Conservation (phyloP, 768 basidiomycete species). For the Mycena polygramma region DNA sequence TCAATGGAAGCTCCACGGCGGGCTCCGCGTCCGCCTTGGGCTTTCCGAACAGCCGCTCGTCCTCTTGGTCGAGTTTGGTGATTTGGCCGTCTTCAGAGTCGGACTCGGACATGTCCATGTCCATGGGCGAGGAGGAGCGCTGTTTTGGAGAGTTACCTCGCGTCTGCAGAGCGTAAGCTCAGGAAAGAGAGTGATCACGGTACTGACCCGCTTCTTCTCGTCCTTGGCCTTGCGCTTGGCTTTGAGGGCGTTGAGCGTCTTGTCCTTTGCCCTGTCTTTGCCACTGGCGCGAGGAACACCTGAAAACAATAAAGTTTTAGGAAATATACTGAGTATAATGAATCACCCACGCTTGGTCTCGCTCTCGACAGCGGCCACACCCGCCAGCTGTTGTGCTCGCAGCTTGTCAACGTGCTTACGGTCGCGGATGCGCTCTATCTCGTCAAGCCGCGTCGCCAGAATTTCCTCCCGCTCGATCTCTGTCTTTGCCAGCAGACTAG, state of each 20-base stretch:
- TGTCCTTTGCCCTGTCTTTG: slow-evolving; percentile 85
- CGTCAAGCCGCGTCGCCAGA: slow-evolving; percentile 84
- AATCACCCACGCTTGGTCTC: slow-evolving; percentile 83
- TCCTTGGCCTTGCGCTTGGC: slow-evolving; percentile 90
- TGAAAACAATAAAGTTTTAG: background rate
- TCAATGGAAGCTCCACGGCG: slow-evolving; percentile 60
- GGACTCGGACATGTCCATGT: slow-evolving; percentile 84
- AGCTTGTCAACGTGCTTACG: slow-evolving; percentile 58
- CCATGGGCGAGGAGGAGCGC: slow-evolving; percentile 84
- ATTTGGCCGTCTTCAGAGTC: slow-evolving; percentile 90
- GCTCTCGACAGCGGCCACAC: slow-evolving; percentile 57
- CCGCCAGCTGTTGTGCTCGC: slow-evolving; percentile 72
- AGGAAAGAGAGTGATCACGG: too few relatives aligned
- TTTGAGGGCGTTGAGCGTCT: slow-evolving; percentile 87
- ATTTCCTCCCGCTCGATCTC: slow-evolving; percentile 94
- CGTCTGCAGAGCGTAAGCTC: slow-evolving; percentile 48
- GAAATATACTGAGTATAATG: slow-evolving; percentile 56
- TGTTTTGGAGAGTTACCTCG: slow-evolving; percentile 69
- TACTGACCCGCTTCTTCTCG: slow-evolving; percentile 84
- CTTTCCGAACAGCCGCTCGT: slow-evolving; percentile 69
- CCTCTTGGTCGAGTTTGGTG: slow-evolving; percentile 78
- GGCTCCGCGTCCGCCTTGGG: slow-evolving; percentile 18
- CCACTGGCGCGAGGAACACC: slow-evolving; percentile 57
- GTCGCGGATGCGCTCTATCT: slow-evolving; percentile 82
- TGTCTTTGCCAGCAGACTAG: slow-evolving; percentile 81